phyloP scores from a whole-genome alignment of 345 rosid species.

The Luvunga scandens region DNA sequence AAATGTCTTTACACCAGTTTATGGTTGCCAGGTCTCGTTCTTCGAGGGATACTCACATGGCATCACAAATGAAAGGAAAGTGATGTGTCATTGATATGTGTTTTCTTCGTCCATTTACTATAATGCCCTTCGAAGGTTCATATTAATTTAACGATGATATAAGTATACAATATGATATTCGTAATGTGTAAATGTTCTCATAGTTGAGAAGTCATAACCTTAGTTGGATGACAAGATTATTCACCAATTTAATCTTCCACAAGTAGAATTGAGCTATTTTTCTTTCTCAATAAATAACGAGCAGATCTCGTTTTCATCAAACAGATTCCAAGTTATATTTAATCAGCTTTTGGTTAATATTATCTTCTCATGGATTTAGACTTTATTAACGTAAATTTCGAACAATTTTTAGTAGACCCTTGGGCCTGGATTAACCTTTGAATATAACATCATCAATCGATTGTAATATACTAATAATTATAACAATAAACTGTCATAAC shows the following conservation, averaged over 20 bases:
- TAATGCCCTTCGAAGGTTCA: constrained; percentile 3
- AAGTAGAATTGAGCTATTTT: too few species aligned
- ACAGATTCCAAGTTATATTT: too few species aligned
- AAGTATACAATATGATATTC: not conserved
- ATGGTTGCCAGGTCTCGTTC: constrained; percentile 43
- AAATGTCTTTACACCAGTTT: constrained; percentile 17
- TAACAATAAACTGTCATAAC: too few species aligned
- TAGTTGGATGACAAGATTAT: not conserved
- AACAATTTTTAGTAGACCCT: too few species aligned
- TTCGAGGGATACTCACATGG: constrained; percentile 62
- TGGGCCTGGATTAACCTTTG: too few species aligned
- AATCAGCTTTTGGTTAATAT: too few species aligned
- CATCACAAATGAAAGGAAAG: constrained; percentile 42
- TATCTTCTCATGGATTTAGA: too few species aligned
- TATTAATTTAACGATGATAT: not conserved
- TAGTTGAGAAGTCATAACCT: not conserved
- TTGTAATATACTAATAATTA: too few species aligned
- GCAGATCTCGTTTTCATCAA: too few species aligned
- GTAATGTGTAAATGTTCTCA: not conserved
- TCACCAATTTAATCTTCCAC: not conserved
- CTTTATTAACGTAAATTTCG: too few species aligned
- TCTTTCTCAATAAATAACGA: too few species aligned
- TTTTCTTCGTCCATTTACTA: not conserved
- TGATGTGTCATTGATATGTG: constrained; percentile 25
- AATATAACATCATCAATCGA: too few species aligned